Evolutionary conservation across 441 rosid species (phyloP).

Genomic region (Gossypium schwendimanii): DNA sequence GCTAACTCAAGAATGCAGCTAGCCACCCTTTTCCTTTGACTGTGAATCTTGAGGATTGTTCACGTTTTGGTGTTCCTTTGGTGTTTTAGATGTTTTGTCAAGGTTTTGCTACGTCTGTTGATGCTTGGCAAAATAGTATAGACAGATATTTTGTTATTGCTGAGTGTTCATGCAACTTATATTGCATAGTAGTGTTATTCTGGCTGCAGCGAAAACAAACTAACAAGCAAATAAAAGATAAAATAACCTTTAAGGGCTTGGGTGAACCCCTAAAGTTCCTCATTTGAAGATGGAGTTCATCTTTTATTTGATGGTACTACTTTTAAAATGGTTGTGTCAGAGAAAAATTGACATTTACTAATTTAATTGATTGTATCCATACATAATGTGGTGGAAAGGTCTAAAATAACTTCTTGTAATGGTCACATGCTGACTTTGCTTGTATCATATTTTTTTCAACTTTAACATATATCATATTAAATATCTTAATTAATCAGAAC

Average conservation of each 20-base stretch:
- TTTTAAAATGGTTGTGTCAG: not conserved
- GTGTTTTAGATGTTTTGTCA: not conserved
- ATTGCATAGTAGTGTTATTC: not conserved
- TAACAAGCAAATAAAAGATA: not conserved
- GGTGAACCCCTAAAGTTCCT: not conserved
- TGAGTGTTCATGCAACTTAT: not conserved
- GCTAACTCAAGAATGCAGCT: not conserved
- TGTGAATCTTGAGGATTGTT: not conserved
- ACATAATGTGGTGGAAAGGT: not conserved
- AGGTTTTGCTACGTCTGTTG: not conserved
- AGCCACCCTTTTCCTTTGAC: not conserved
- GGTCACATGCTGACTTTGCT: not conserved
- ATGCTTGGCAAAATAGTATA: not conserved
- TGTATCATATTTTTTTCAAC: not conserved
- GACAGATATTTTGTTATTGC: not conserved
- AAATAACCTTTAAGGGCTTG: not conserved
- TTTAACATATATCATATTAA: not conserved
- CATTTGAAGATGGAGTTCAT: not conserved
- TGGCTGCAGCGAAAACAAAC: not conserved
- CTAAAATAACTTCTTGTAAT: not conserved
- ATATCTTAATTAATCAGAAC: not conserved
- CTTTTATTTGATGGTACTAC: not conserved
- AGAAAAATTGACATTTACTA: not conserved
- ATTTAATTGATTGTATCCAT: not conserved
- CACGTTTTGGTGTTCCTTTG: not conserved